Evolutionary conservation across 345 rosid genomes (phyloP).

Genomic region (Barbarea vulgaris): DNA sequence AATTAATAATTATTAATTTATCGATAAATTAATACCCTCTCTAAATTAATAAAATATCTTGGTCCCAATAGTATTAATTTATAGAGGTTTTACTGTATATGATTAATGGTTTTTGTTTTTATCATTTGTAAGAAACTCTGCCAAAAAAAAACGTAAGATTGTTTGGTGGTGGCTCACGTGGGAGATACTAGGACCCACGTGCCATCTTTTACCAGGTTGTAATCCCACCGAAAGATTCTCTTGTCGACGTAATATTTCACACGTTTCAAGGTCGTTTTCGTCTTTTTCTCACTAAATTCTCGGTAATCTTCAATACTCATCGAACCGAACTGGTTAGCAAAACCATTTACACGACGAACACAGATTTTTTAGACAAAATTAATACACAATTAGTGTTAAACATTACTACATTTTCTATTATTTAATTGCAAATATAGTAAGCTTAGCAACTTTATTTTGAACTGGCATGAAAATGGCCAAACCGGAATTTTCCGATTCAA

Average conservation of each 20-base stretch:
- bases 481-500: neutral
- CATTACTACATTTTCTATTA: neutral
- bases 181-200: neutral
- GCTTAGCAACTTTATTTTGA: neutral
- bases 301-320: neutral
- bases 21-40: too few relatives aligned
- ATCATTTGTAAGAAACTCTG: neutral
- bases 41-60: too few relatives aligned
- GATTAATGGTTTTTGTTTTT: neutral
- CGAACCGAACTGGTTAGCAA: neutral
- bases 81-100: too few relatives aligned
- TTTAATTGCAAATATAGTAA: neutral
- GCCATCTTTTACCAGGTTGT: slow-evolving; percentile 30
- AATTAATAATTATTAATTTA: too few relatives aligned
- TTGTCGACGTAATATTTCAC: slow-evolving; percentile 33
- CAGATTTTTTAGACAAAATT: neutral
- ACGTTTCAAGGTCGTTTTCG: slow-evolving; percentile 8
- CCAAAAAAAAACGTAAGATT: neutral
- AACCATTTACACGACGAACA: neutral
- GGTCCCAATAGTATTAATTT: too few relatives aligned
- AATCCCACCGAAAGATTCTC: slow-evolving; percentile 43
- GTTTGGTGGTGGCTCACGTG: slow-evolving; percentile 30
- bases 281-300: neutral
- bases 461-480: slow-evolving; percentile 1
- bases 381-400: neutral